Evolutionary conservation across 129 eudicot species (phyloP).

Genomic region (Flaveria bidentis): DNA sequence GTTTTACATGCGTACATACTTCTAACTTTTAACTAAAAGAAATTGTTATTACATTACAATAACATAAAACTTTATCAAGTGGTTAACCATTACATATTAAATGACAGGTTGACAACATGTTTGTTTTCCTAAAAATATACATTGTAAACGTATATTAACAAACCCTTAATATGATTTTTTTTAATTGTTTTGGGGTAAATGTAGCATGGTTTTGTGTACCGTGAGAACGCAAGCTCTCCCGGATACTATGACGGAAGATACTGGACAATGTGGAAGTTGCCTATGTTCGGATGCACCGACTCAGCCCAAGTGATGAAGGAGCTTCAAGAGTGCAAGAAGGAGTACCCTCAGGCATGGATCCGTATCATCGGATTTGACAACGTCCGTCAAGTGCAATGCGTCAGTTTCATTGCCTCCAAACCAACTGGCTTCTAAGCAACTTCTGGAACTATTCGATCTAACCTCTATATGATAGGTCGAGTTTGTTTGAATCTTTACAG

Average conservation of each 20-base stretch:
- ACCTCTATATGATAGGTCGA: conserved; percentile 25
- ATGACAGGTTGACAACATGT: no score
- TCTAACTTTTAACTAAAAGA: no score
- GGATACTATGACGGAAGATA: conserved; percentile 85
- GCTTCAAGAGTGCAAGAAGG: conserved; percentile 52
- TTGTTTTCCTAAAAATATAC: neutral
- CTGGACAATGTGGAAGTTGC: conserved; percentile 91
- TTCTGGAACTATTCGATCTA: conserved; percentile 13
- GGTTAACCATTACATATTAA: no score
- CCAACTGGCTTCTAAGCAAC: conserved; percentile 42
- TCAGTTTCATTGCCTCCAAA: conserved; percentile 69
- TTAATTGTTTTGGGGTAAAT: neutral
- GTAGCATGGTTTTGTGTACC: conserved; percentile 60
- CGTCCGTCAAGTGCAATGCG: conserved; percentile 62
- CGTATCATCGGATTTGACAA: conserved; percentile 81
- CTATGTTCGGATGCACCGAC: conserved; percentile 80
- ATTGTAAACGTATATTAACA: neutral
- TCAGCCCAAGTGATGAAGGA: conserved; percentile 57
- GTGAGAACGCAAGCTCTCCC: conserved; percentile 60
- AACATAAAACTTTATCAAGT: no score
- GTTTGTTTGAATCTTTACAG: conserved; percentile 34
- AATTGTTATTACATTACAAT: no score
- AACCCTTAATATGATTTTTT: neutral
- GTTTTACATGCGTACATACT: neutral
- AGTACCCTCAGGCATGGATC: conserved; percentile 54